Evolutionary conservation across 129 eudicot genomes (phyloP).

Genomic region (Sambucus nigra): DNA sequence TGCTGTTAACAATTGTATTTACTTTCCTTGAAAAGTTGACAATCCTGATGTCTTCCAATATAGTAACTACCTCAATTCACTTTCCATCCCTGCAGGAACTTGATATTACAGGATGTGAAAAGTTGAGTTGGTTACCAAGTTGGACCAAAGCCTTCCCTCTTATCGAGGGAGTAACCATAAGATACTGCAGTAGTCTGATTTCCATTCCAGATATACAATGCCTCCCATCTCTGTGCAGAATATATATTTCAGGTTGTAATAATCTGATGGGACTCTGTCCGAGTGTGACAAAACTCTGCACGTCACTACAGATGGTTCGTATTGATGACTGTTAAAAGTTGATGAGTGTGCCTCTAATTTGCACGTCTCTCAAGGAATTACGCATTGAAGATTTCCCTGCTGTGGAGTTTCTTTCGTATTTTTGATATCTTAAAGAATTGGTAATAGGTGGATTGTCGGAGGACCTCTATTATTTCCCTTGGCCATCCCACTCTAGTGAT

Average conservation of each 20-base stretch:
- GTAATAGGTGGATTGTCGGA: slow-evolving; percentile 7
- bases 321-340: slow-evolving; percentile 3
- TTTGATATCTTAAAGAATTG: neutral
- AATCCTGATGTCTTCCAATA: neutral
- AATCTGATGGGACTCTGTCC: no score
- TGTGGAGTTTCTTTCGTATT: slow-evolving; percentile 3
- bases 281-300: neutral
- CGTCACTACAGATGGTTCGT: neutral
- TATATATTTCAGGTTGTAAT: no score
- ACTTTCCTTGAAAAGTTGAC: slow-evolving; percentile 1
- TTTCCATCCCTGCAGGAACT: neutral
- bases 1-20: neutral
- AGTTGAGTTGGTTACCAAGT: no score
- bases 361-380: neutral
- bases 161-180: no score
- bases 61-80: neutral
- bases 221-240: no score
- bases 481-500: neutral
- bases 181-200: no score
- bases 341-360: neutral
- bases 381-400: neutral
- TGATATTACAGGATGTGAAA: neutral
- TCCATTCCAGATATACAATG: no score
- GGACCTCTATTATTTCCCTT: slow-evolving; percentile 8
- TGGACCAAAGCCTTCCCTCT: no score